Base-by-base conservation (phyloP, 192 early-diverging fungal species). In the Jimgerdemannia lactiflua region DNA sequence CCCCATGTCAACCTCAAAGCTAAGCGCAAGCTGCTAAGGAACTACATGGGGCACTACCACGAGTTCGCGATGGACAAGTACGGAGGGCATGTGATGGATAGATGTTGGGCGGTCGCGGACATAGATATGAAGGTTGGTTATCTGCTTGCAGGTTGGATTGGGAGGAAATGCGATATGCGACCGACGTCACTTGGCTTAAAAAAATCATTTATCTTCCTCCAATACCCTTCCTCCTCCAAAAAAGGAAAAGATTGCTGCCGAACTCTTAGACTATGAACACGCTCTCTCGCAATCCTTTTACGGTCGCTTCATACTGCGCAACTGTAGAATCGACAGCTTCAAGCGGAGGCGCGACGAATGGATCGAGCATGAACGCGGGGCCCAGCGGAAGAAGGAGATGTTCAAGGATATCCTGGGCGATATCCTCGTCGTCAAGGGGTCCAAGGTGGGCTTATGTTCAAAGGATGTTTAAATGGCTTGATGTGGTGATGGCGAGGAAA, bases 1-100 rank as follows among this genome's bases (percentile, higher is more conserved):
- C 78, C 84, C 3, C 80, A 82, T 19, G 81, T 92, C n/a, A 81
- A 86, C 42, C 70, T 84, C 4, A 90, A 89, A 71, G 79, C 89
- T 49, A 94, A 95, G 77, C 87, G 90, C 63, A 89, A 90, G 79
- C 79, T 95, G 10, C 70, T 94, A 14, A 82, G 85, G 65, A 79
- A 81, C 41, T 89, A 91, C 71, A 29, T 81, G 41, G 85, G 86
- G n/a, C 80, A 86, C 64, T 92, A 88, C 72, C 85, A 84, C 65
- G 77, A 78, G 42, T 77, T 95, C 59, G 89, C 91, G 3, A 75
- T 80, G 69, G 90, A 96, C 80, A 89, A 90, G 75, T 95, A 89
- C 79, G 94, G 92, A 59, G 89, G 89, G 67, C 92, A 92, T 75
- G 83, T 95, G 7, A 91, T 96, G 10, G 95, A 96, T 70, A 89